These are phyloP conservation scores for Alternaria sp. DNA, from an alignment of 2,329 filamentous ascomycete genomes.

Conservation along the genomic window DNA sequence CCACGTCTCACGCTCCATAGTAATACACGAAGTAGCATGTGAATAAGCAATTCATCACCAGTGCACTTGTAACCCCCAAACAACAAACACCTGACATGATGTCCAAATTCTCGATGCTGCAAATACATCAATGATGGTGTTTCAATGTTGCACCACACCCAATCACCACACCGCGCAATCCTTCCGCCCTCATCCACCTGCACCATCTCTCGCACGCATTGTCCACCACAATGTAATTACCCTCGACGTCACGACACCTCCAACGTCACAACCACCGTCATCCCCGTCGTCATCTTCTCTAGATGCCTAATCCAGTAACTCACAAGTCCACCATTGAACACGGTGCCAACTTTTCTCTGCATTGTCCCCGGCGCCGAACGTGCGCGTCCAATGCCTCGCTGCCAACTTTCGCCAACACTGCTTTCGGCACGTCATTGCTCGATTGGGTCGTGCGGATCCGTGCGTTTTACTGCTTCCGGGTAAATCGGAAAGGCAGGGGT, in stretches of 20 bases:
- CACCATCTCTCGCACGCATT: background rate
- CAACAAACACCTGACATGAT: no score
- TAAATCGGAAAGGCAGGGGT: background rate
- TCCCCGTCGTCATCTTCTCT: background rate
- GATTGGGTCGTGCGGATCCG: background rate
- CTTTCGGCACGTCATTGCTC: background rate
- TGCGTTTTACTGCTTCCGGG: background rate
- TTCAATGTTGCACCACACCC: background rate
- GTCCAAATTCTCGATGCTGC: no score
- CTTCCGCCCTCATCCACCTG: background rate
- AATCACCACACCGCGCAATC: background rate
- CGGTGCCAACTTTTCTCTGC: slow-evolving; percentile 5
- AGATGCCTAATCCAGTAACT: background rate
- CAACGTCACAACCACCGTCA: background rate
- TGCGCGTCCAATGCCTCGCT: background rate
- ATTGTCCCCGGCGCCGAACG: background rate
- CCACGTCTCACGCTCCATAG: background rate
- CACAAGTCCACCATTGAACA: background rate
- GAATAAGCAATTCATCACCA: background rate
- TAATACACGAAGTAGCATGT: background rate
- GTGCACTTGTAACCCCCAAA: background rate
- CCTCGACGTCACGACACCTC: background rate
- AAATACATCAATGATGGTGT: background rate
- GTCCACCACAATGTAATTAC: background rate
- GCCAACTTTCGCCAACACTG: slow-evolving; percentile 1